Conservation (phyloP, 148 eudicot genomes). For the Chenopodium suecicum region DNA sequence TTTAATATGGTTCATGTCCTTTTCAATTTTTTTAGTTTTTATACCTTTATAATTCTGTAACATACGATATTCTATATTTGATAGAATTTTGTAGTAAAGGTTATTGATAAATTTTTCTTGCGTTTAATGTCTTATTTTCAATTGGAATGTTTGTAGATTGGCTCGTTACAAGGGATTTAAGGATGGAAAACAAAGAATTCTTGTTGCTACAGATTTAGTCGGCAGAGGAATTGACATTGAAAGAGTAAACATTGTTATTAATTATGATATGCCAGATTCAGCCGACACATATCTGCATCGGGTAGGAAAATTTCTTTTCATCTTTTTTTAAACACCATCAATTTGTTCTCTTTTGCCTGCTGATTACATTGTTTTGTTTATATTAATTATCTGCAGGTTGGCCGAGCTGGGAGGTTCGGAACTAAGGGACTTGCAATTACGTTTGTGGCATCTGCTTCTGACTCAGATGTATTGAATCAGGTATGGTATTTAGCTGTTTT, state of each 20-base stretch:
- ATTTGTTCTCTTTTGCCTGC: no score
- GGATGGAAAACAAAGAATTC: conserved; percentile 91
- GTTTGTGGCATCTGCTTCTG: conserved; percentile 79
- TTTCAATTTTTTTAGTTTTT: no score
- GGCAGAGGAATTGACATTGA: conserved; percentile 98
- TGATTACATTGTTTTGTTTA: no score
- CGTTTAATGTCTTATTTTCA: neutral
- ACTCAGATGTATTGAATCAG: conserved; percentile 87
- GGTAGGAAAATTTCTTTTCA: conserved; percentile 30
- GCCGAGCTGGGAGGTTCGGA: conserved; percentile 95
- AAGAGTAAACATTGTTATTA: conserved; percentile 91
- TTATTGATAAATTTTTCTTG: no score
- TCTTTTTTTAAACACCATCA: no score
- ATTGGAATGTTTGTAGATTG: conserved; percentile 38
- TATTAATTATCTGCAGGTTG: conserved; percentile 49
- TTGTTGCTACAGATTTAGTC: conserved; percentile 94
- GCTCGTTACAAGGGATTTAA: conserved; percentile 89
- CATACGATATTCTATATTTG: neutral
- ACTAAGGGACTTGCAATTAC: conserved; percentile 97
- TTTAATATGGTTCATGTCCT: no score
- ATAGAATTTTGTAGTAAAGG: neutral
- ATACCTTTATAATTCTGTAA: no score
- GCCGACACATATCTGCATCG: conserved; percentile 94
- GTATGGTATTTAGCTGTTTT: conserved; percentile 24
- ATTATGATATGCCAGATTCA: conserved; percentile 97